Evolutionary conservation across 2,329 filamentous ascomycete genomes (phyloP), one percentile per base, ranked within the genome.

Genomic region (Cladosporium colombiae): DNA sequence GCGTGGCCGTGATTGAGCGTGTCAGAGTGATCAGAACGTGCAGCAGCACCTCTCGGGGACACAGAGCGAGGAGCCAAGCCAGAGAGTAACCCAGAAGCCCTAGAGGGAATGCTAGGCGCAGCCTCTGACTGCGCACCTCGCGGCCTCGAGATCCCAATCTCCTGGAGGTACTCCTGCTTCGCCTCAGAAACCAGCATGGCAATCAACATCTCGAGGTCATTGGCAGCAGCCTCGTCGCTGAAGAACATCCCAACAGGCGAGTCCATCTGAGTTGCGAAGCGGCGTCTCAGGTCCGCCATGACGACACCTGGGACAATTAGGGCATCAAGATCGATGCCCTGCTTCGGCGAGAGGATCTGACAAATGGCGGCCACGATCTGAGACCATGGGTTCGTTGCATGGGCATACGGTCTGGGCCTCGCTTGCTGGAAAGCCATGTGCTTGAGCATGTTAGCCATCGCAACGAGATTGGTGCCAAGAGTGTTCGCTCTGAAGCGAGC

Each of bases 401-500:
- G 1, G 13, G 27, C 16, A 31, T 55, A 55, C 18, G 52, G 29
- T 2, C 29, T n/a, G 2, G 52, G 52, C 3, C 52, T 31, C 5
- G 18, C 29, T 18, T 33, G 52, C 52, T 55, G 27, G 14, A 31
- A 29, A 7, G 52, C 52, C 52, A 55, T 55, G 52, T 55, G 52
- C 52, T 55, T 55, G 25, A 59, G 56, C 56, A 59, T 7, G 35
- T 59, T 59, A 2, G 56, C 56, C 56, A 59, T 59, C 5, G 37
- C 56, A 11, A 59, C 27, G 21, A 59, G n/a, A 14, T 29, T 29
- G 2, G 33, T 40, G 21, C n/a, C 56, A 3, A 59, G 56, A 44
- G 14, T 21, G 2, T 6, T 31, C 11, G 56, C 13, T 2, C 25
- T 35, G 21, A 37, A 44, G 10, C 33, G 25, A 25, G 27, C 35